phyloP scores from a whole-genome alignment of 176 grass and related monocot species.

The Miscanthus lutarioriparius region DNA sequence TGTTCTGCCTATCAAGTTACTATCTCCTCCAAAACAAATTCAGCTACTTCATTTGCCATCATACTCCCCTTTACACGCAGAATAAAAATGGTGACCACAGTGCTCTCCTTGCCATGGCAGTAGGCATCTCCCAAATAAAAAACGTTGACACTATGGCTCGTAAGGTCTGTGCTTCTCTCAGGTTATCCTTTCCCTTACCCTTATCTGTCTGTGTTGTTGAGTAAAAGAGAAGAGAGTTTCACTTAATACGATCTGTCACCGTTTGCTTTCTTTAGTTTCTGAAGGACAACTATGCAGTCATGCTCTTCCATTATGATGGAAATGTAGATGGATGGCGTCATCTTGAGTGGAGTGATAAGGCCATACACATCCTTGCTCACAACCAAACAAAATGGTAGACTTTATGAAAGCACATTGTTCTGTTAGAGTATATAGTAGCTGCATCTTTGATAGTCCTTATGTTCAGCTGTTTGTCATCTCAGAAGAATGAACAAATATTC shows the following conservation, averaged over 20 bases:
- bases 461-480: background rate
- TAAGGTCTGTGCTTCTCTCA: conserved; percentile 51
- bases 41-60: conserved; percentile 1
- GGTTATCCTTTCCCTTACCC: background rate
- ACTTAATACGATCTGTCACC: conserved; percentile 15
- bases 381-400: conserved; percentile 99
- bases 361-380: conserved; percentile 77
- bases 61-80: conserved; percentile 40
- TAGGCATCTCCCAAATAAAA: conserved; percentile 83
- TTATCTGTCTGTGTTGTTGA: background rate
- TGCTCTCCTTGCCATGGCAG: conserved; percentile 89
- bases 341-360: conserved; percentile 82
- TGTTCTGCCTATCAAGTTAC: background rate
- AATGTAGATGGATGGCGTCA: conserved; percentile 88
- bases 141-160: conserved; percentile 76
- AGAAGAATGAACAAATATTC: conserved; percentile 10
- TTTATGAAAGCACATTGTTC: background rate
- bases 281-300: conserved; percentile 75
- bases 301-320: conserved; percentile 98
- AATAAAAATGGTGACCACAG: conserved; percentile 46
- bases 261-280: conserved; percentile 61
- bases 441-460: background rate
- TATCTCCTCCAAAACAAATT: background rate
- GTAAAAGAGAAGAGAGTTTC: background rate
- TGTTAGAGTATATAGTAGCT: background rate